A percentile compares a stretch with the other conserved stretches of the same genome.
Evolutionary conservation across 192 early-diverging fungal species (phyloP).

Genomic region (Coemansia sp.): DNA sequence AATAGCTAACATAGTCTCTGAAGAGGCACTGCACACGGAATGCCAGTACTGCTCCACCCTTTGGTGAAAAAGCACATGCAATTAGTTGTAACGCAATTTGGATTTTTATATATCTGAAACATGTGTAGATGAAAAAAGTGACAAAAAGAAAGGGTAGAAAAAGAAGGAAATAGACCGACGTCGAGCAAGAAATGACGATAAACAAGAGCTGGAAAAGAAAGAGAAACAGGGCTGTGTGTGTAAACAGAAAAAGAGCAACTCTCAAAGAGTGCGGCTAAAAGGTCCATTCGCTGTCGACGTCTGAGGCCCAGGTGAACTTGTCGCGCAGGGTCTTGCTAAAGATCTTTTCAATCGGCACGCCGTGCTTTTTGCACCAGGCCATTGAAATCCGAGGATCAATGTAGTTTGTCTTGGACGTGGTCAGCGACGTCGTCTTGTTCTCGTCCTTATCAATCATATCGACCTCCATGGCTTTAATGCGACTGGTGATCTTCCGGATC

Average conservation of each 20-base stretch:
- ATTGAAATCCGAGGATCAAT: conserved; percentile 95
- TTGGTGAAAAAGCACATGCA: no score
- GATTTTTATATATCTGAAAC: no score
- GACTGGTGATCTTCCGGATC: conserved; percentile 65
- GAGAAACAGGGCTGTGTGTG: no score
- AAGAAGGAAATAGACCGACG: no score
- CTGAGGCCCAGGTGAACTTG: conserved; percentile 97
- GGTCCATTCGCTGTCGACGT: conserved; percentile 63
- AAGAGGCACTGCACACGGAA: neutral
- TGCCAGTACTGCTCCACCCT: no score
- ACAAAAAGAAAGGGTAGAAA: neutral
- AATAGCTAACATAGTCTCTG: neutral
- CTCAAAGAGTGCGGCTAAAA: no score
- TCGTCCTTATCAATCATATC: conserved; percentile 91
- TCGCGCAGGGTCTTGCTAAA: conserved; percentile 85
- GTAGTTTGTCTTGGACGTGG: conserved; percentile 98
- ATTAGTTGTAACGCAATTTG: no score
- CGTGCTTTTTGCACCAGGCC: conserved; percentile 86
- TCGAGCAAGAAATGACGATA: no score
- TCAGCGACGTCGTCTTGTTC: conserved; percentile 91
- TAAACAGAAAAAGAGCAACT: no score
- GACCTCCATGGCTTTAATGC: conserved; percentile 70
- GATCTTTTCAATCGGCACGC: conserved; percentile 90
- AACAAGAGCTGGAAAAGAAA: no score
- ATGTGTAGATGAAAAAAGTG: conserved; percentile 1